phyloP scores from a whole-genome alignment of 805 yeast species.

The Ogataea salicorniae region DNA sequence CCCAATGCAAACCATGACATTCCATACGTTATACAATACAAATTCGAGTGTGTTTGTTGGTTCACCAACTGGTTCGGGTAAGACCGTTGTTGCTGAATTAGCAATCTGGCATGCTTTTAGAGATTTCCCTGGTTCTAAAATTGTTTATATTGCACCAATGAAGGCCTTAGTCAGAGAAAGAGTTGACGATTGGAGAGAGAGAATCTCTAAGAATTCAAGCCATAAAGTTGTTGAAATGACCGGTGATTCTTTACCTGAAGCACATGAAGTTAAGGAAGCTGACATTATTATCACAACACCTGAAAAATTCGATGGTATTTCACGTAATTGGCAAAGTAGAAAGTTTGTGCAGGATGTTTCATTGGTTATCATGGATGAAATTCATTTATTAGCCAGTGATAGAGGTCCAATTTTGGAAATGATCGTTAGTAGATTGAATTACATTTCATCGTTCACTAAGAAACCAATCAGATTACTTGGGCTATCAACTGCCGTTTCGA shows the following conservation, averaged over 20 bases:
- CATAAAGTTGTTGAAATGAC: slow-evolving; percentile 68
- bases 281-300: slow-evolving; percentile 80
- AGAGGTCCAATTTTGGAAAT: slow-evolving; percentile 84
- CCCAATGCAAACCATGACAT: slow-evolving; percentile 98
- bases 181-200: slow-evolving; percentile 70
- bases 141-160: slow-evolving; percentile 87
- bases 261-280: slow-evolving; percentile 58
- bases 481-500: slow-evolving; percentile 81
- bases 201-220: slow-evolving; percentile 43
- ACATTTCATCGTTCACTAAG: slow-evolving; percentile 55
- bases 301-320: slow-evolving; percentile 82
- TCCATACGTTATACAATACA: slow-evolving; percentile 80
- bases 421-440: slow-evolving; percentile 85
- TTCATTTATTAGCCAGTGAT: slow-evolving; percentile 77
- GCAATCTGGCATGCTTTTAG: slow-evolving; percentile 96
- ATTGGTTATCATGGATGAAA: slow-evolving; percentile 79
- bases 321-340: slow-evolving; percentile 80
- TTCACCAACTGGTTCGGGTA: slow-evolving; percentile 98
- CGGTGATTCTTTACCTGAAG: slow-evolving; percentile 77
- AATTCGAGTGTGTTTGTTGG: slow-evolving; percentile 85
- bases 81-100: slow-evolving; percentile 92
- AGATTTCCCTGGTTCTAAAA: slow-evolving; percentile 72
- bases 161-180: slow-evolving; percentile 80
- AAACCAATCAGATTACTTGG: slow-evolving; percentile 64
- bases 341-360: slow-evolving; percentile 71